Evolutionary conservation across 495 filamentous ascomycete genomes (phyloP).

Genomic region (Zalerion maritima): DNA sequence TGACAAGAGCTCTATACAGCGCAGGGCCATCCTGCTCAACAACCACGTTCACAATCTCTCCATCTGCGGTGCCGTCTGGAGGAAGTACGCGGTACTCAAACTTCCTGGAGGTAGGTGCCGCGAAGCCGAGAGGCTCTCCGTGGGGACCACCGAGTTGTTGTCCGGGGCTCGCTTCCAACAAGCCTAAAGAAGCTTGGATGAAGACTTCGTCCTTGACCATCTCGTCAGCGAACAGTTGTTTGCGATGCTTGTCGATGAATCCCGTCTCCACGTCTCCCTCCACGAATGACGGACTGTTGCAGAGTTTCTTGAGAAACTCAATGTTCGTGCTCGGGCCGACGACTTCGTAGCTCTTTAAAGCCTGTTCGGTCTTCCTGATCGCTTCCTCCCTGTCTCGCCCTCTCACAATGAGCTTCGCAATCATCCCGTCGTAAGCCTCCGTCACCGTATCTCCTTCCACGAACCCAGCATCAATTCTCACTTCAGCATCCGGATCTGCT

Average conservation of each 20-base stretch:
- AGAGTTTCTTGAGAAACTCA: conserved; percentile 83
- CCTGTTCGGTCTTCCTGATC: conserved; percentile 66
- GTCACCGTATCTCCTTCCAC: conserved; percentile 82
- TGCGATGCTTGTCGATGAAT: conserved; percentile 77
- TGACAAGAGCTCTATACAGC: conserved; percentile 50
- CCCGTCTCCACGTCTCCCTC: conserved; percentile 87
- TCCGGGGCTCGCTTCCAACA: conserved; percentile 30
- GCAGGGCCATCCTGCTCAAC: conserved; percentile 47
- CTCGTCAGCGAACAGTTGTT: conserved; percentile 50
- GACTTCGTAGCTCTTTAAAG: conserved; percentile 80
- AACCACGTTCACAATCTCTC: conserved; percentile 37
- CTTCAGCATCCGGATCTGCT: conserved; percentile 44
- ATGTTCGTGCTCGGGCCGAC: conserved; percentile 91
- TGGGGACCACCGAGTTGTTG: conserved; percentile 23
- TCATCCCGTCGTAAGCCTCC: conserved; percentile 97
- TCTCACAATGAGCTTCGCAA: conserved; percentile 91
- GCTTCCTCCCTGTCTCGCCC: conserved; percentile 65
- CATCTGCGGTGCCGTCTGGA: conserved; percentile 24
- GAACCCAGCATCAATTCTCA: conserved; percentile 89
- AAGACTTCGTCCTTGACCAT: conserved; percentile 48
- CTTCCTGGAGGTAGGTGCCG: conserved; percentile 24
- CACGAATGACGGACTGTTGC: conserved; percentile 66
- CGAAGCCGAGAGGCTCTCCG: conserved; percentile 40
- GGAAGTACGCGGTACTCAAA: conserved; percentile 42
- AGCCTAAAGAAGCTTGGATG: conserved; percentile 69